Evolutionary conservation across 106 monocot genomes (phyloP).

Genomic region (Acorus gramineus): DNA sequence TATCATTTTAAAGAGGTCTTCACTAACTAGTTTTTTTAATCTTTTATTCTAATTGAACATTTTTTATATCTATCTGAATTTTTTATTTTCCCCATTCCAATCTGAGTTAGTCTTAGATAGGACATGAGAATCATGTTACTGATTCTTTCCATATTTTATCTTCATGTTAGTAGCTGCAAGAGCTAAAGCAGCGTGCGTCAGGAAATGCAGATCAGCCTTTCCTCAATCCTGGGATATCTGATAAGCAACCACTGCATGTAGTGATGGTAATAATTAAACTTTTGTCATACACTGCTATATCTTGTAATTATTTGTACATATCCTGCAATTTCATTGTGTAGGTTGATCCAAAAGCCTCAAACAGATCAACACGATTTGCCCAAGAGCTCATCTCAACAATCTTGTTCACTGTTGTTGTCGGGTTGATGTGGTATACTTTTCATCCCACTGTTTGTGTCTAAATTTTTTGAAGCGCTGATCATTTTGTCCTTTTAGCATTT

Average conservation of each 20-base stretch:
- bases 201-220: constrained; percentile 60
- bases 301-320: background rate
- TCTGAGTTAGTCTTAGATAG: too few species aligned
- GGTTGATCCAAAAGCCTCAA: constrained; percentile 89
- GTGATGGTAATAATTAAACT: constrained; percentile 64
- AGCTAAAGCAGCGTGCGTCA: constrained; percentile 79
- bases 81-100: too few species aligned
- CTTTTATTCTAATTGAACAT: too few species aligned
- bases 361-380: constrained; percentile 60
- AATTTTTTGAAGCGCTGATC: too few species aligned
- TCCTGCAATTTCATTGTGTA: constrained; percentile 15
- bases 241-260: constrained; percentile 88
- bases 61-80: too few species aligned
- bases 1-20: too few species aligned
- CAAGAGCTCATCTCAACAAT: constrained; percentile 75
- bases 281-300: background rate
- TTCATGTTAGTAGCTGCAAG: constrained; percentile 95
- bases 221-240: constrained; percentile 78
- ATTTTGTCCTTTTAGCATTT: constrained; percentile 5
- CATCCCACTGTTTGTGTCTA: background rate
- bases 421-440: constrained; percentile 68
- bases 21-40: too few species aligned
- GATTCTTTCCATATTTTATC: constrained; percentile 16
- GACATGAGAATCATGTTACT: too few species aligned
- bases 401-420: constrained; percentile 58